Percentiles rank a stretch among this genome's conserved stretches.
Evolutionary conservation across 805 yeast genomes (phyloP).

Genomic region (Pichia phayaonensis): DNA sequence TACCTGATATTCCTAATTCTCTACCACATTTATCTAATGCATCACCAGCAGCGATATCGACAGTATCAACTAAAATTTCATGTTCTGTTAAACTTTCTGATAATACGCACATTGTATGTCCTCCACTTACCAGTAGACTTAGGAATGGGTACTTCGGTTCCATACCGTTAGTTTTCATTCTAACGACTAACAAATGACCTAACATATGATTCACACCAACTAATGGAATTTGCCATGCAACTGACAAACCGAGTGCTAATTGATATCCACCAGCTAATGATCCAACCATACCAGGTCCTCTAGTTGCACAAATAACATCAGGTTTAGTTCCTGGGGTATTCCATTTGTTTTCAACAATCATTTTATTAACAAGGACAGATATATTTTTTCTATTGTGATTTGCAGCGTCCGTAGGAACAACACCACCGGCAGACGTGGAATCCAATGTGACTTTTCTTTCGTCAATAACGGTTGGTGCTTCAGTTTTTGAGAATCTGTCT

Average conservation of each 20-base stretch:
- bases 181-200: conserved; percentile 73
- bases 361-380: conserved; percentile 40
- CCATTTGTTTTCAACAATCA: conserved; percentile 34
- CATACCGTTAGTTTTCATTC: conserved; percentile 38
- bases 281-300: conserved; percentile 97
- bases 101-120: conserved; percentile 84
- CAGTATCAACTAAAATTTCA: conserved; percentile 62
- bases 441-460: conserved; percentile 62
- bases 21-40: conserved; percentile 90
- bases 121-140: conserved; percentile 82
- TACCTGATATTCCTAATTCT: conserved; percentile 69
- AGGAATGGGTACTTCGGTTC: conserved; percentile 58
- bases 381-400: conserved; percentile 63
- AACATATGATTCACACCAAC: conserved; percentile 96
- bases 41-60: conserved; percentile 91
- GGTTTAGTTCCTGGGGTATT: conserved; percentile 32
- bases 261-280: conserved; percentile 77
- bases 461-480: conserved; percentile 43
- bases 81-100: conserved; percentile 58
- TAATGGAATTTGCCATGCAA: conserved; percentile 71
- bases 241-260: conserved; percentile 74
- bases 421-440: conserved; percentile 68
- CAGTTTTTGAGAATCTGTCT: conserved; percentile 34
- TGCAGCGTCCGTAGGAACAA: conserved; percentile 79
- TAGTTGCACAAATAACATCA: conserved; percentile 78